A percentile compares a stretch with the other conserved stretches of the same genome.
These are phyloP conservation scores for Herpetospermum pedunculosum DNA, from an alignment of 306 rosid species.

Conservation along the genomic window DNA sequence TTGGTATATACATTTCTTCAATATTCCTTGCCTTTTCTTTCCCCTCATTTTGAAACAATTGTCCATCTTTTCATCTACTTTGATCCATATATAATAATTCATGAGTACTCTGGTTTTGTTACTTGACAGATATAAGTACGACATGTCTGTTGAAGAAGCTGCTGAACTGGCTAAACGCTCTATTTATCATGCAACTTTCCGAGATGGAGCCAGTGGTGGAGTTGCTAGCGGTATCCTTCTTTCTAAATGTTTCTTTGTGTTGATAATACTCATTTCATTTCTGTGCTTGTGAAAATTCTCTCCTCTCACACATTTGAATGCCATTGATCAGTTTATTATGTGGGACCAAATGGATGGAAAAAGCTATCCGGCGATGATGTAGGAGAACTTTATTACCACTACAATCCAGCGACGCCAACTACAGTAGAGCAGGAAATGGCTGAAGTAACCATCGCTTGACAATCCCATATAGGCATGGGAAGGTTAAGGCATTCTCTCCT, in stretches of 20 bases:
- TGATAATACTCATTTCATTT: not conserved
- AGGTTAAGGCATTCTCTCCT: not conserved
- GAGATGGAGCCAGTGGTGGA: constrained; percentile 98
- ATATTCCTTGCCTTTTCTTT: not conserved
- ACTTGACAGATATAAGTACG: constrained; percentile 48
- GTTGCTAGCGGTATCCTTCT: constrained; percentile 65
- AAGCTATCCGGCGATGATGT: constrained; percentile 85
- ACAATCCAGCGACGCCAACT: constrained; percentile 57
- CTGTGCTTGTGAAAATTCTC: not conserved
- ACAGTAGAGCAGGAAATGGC: constrained; percentile 89
- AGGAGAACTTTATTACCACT: constrained; percentile 73
- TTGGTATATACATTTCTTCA: not conserved
- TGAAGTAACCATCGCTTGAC: constrained; percentile 53
- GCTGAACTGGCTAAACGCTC: constrained; percentile 80
- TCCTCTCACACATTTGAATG: not conserved
- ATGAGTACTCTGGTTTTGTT: not conserved
- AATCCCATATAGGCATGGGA: not conserved
- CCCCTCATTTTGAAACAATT: not conserved
- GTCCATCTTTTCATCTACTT: not conserved
- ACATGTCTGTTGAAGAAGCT: constrained; percentile 73
- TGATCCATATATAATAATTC: not conserved
- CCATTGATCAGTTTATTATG: constrained; percentile 47
- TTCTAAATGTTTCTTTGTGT: not conserved
- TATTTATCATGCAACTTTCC: constrained; percentile 90
- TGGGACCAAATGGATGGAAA: constrained; percentile 82